Conservation (phyloP, 139 green algal species). For the Chlamydomonas sp. region DNA sequence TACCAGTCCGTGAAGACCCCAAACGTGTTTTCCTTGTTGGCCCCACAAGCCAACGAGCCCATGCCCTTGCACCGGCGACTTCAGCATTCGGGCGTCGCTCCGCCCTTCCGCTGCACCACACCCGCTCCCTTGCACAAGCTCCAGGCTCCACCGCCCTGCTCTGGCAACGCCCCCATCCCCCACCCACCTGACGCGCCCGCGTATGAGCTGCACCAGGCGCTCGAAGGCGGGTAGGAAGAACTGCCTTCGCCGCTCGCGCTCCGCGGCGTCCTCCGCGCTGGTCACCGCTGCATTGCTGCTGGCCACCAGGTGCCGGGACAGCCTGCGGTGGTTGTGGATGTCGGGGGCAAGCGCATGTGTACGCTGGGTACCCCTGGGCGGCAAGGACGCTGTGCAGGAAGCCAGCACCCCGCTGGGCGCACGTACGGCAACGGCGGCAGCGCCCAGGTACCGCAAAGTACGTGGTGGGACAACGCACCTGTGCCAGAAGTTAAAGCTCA, state of each 20-base stretch:
- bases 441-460: no score
- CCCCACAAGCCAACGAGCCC: no score
- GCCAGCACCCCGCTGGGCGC: no score
- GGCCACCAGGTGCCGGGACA: slow-evolving; percentile 13
- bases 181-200: slow-evolving; percentile 57
- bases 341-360: no score
- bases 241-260: slow-evolving; percentile 55
- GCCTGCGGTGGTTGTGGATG: not conserved
- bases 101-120: not conserved
- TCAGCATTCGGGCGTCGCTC: not conserved
- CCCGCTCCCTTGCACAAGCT: not conserved
- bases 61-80: no score
- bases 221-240: slow-evolving; percentile 83
- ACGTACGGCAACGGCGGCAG: no score
- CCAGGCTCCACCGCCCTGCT: not conserved
- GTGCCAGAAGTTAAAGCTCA: slow-evolving; percentile 96
- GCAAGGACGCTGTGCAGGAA: no score
- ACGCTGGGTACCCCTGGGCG: no score
- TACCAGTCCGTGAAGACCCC: no score
- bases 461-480: slow-evolving; percentile 49
- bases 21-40: no score
- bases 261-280: slow-evolving; percentile 25
- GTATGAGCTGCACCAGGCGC: slow-evolving; percentile 74
- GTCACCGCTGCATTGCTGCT: not conserved
- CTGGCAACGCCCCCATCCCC: not conserved